phyloP scores from a whole-genome alignment of 768 basidiomycete species.

The Macrolepiota fuliginosa region DNA sequence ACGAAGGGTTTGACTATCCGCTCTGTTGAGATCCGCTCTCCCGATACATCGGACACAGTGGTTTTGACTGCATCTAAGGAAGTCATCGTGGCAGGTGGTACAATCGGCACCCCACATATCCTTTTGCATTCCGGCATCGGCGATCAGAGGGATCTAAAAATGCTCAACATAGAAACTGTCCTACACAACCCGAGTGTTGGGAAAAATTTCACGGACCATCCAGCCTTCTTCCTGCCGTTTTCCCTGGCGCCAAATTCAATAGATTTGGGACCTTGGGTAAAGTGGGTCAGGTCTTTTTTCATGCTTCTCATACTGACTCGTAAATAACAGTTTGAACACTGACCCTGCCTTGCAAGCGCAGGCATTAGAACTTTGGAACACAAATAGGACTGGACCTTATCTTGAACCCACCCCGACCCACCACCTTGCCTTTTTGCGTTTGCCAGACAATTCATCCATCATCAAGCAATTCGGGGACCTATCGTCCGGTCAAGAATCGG shows the following conservation, averaged over 20 bases:
- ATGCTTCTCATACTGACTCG: not conserved
- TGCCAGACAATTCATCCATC: constrained; percentile 6
- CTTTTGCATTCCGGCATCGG: too few relatives aligned
- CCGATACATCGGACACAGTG: not conserved
- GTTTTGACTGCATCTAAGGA: constrained; percentile 21
- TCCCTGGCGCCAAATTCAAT: not conserved
- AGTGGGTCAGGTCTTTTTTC: not conserved
- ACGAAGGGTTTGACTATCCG: too few relatives aligned
- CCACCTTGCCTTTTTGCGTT: constrained; percentile 10
- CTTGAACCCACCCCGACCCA: not conserved
- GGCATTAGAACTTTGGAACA: constrained; percentile 13
- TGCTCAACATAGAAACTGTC: too few relatives aligned
- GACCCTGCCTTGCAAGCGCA: not conserved
- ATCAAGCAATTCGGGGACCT: constrained; percentile 5
- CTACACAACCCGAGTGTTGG: too few relatives aligned
- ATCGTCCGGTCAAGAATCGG: constrained; percentile 11
- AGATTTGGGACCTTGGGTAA: constrained; percentile 10
- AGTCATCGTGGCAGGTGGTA: too few relatives aligned
- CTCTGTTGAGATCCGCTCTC: constrained; percentile 10
- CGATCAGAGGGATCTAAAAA: too few relatives aligned
- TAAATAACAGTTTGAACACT: not conserved
- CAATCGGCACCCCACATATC: too few relatives aligned
- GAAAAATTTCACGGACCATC: too few relatives aligned
- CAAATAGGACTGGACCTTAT: constrained; percentile 11
- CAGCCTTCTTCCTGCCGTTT: not conserved